Percentiles rank a stretch among this genome's conserved stretches.
These are phyloP conservation scores for Isatis lusitanica DNA, from an alignment of 441 rosid species.

Conservation along the genomic window DNA sequence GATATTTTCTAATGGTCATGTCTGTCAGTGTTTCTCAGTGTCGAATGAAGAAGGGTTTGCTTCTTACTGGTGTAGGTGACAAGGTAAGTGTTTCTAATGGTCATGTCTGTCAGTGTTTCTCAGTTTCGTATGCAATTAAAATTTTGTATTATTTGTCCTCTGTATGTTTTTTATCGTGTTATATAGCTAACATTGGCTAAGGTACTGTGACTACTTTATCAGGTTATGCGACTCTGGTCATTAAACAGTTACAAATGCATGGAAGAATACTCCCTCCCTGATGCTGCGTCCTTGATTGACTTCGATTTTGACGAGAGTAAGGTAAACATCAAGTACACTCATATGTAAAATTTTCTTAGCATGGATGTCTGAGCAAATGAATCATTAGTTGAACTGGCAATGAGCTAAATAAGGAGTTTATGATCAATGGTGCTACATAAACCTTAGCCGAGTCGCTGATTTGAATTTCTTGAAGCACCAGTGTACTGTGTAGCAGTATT, in stretches of 20 bases:
- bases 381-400: not conserved
- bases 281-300: conserved; percentile 59
- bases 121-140: not conserved
- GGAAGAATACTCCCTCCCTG: conserved; percentile 69
- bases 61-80: conserved; percentile 91
- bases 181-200: not conserved
- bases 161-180: not conserved
- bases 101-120: too few species aligned
- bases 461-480: not conserved
- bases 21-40: conserved; percentile 71
- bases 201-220: conserved; percentile 22
- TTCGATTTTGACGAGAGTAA: conserved; percentile 93
- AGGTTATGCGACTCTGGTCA: conserved; percentile 96
- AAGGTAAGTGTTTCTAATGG: conserved; percentile 51
- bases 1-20: not conserved
- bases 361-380: not conserved
- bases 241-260: conserved; percentile 57
- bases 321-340: conserved; percentile 46
- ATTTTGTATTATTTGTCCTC: not conserved
- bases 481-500: not conserved
- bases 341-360: not conserved
- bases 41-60: conserved; percentile 74
- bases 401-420: not conserved
- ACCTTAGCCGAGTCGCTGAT: not conserved
- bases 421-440: not conserved